A percentile compares a stretch with the other conserved stretches of the same genome.
Conservation (phyloP, 139 green algal genomes). For the Protoeuglena noctilucae region DNA sequence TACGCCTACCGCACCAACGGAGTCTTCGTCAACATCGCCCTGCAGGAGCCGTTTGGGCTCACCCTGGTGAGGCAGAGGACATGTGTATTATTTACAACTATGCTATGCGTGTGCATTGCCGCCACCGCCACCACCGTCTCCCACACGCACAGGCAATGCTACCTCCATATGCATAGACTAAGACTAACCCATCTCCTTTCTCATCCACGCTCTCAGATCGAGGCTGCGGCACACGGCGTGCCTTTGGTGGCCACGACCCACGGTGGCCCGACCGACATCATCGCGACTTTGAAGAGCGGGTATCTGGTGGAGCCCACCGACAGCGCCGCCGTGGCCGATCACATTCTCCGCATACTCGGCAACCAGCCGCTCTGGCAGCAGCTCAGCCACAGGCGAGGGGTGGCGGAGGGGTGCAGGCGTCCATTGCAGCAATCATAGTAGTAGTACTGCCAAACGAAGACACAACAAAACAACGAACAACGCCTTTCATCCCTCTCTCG, state of each 20-base stretch:
- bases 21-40: constrained; percentile 66
- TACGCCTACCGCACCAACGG: constrained; percentile 54
- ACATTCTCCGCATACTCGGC: constrained; percentile 65
- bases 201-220: too few species aligned
- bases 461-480: too few species aligned
- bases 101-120: too few species aligned
- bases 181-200: too few species aligned
- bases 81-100: too few species aligned
- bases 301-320: constrained; percentile 76
- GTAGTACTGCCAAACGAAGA: too few species aligned
- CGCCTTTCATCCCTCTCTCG: too few species aligned
- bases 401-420: constrained; percentile 16
- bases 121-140: too few species aligned
- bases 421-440: too few species aligned
- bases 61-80: constrained; percentile 83
- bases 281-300: constrained; percentile 57
- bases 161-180: too few species aligned
- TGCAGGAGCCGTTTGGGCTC: constrained; percentile 90
- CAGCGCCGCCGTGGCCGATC: constrained; percentile 36
- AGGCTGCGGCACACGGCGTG: constrained; percentile 78
- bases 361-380: constrained; percentile 45
- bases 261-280: constrained; percentile 54
- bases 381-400: constrained; percentile 33
- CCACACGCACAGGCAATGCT: too few species aligned
- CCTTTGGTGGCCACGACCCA: constrained; percentile 86